phyloP scores from a whole-genome alignment of 495 filamentous ascomycete species.

The Daldinia concentrica region DNA sequence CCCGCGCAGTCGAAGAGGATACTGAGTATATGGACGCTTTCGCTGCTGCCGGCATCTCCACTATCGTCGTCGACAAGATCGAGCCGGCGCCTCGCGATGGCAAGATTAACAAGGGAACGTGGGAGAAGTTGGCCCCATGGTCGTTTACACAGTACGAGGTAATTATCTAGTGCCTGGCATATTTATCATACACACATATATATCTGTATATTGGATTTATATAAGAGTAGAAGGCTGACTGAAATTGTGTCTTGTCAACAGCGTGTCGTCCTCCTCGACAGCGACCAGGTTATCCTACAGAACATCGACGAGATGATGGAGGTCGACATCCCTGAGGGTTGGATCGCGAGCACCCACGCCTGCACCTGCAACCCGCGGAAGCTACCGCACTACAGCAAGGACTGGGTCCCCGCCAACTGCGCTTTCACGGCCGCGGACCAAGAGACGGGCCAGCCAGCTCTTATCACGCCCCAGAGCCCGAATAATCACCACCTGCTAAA shows the following conservation, averaged over 20 bases:
- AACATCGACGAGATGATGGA: conserved; percentile 57
- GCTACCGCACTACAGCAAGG: conserved; percentile 51
- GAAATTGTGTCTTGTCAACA: conserved; percentile 9
- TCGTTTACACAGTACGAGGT: conserved; percentile 54
- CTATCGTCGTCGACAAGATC: conserved; percentile 53
- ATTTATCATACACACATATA: not conserved
- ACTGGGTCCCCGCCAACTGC: conserved; percentile 52
- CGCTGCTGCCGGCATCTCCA: conserved; percentile 50
- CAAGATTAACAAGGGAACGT: conserved; percentile 53
- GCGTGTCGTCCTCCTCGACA: conserved; percentile 54
- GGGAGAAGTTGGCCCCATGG: conserved; percentile 56
- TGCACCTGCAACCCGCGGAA: conserved; percentile 54
- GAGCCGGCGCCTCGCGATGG: conserved; percentile 51
- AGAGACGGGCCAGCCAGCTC: conserved; percentile 47
- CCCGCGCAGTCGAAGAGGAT: conserved; percentile 50
- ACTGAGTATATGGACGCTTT: conserved; percentile 54
- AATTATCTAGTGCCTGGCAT: not conserved
- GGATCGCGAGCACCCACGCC: conserved; percentile 49
- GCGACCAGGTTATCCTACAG: conserved; percentile 52
- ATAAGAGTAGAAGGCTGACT: conserved; percentile 3
- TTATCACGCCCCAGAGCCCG: conserved; percentile 45
- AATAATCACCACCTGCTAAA: conserved; percentile 54
- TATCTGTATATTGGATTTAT: not conserved
- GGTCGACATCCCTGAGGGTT: conserved; percentile 47
- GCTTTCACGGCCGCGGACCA: conserved; percentile 52